These are phyloP conservation scores for Yarrowia bubula DNA, from an alignment of 805 yeast species.

Conservation along the genomic window DNA sequence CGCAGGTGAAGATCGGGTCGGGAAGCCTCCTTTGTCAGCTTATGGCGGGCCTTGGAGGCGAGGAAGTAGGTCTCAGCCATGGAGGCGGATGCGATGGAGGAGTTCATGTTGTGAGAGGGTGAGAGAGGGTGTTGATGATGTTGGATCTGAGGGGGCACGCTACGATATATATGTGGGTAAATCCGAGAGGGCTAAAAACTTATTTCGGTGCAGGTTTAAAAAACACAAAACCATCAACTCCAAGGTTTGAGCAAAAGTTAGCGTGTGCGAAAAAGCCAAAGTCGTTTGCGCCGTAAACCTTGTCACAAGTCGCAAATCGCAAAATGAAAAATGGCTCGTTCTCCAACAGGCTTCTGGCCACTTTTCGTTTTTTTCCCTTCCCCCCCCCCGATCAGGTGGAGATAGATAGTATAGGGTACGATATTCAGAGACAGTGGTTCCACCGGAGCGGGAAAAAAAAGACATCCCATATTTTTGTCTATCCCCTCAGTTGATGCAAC, in stretches of 20 bases:
- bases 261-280: not conserved
- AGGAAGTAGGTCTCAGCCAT: conserved; percentile 56
- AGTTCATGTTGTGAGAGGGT: not conserved
- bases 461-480: no score
- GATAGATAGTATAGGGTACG: no score
- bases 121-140: not conserved
- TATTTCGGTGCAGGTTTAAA: no score
- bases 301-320: not conserved
- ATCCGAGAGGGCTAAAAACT: not conserved
- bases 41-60: conserved; percentile 63
- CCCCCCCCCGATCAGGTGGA: no score
- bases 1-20: conserved; percentile 57
- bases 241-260: not conserved
- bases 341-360: no score
- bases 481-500: no score
- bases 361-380: no score
- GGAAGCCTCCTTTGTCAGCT: conserved; percentile 61
- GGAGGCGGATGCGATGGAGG: conserved; percentile 32
- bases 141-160: not conserved
- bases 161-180: conserved; percentile 8
- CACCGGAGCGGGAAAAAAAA: no score
- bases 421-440: no score
- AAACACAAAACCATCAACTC: not conserved
- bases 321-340: not conserved
- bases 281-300: not conserved